Evolutionary conservation across 1,139 yeast genomes (phyloP).

Genomic region (Taphrina wiesneri): DNA sequence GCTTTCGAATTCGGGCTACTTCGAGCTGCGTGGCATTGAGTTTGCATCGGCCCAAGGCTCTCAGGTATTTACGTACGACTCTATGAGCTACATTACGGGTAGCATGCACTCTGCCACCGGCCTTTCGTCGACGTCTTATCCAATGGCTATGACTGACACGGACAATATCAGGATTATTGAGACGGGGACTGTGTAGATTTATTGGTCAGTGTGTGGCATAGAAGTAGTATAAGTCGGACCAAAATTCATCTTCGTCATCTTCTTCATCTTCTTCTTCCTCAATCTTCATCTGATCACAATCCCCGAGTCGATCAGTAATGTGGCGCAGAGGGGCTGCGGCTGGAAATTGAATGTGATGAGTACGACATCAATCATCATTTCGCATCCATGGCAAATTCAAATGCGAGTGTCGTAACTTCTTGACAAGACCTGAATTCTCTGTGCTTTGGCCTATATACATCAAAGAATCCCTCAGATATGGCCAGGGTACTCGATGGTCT

Average conservation of each 20-base stretch:
- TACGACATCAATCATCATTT: slow-evolving; percentile 1
- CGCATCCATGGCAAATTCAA: neutral
- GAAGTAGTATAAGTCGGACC: neutral
- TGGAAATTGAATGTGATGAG: neutral
- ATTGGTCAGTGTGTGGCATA: no score
- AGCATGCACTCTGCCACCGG: neutral
- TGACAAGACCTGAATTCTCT: no score
- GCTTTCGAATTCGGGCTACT: neutral
- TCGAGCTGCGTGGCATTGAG: slow-evolving; percentile 13
- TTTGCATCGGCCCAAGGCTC: neutral
- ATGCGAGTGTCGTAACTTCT: neutral
- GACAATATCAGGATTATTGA: neutral
- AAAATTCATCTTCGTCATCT: neutral
- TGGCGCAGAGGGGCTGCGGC: neutral
- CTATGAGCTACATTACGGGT: neutral
- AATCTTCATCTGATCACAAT: neutral
- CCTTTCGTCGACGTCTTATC: neutral
- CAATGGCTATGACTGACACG: neutral
- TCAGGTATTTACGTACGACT: neutral
- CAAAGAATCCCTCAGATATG: neutral
- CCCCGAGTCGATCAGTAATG: neutral
- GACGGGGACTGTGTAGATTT: neutral
- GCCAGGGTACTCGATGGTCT: slow-evolving; percentile 34
- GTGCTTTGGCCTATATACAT: no score
- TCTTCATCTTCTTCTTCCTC: neutral